phyloP scores from a whole-genome alignment of 2,329 filamentous ascomycete species.

The Drechslerella coelobrocha region DNA sequence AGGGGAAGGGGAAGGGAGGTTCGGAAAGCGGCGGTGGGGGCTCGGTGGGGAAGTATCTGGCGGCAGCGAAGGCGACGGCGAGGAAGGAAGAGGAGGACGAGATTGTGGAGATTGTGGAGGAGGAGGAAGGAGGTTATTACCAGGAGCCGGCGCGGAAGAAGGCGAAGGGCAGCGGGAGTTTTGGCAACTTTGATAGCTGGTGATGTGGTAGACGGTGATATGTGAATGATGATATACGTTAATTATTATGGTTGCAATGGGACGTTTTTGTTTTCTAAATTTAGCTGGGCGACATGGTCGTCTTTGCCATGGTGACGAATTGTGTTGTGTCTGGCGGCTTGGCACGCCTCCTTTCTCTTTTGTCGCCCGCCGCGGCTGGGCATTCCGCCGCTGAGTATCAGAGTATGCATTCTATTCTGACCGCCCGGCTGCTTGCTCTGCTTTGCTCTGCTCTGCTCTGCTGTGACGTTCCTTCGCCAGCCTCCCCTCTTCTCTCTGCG shows the following conservation, averaged over 20 bases:
- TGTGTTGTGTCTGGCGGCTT: not conserved
- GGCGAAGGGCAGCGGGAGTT: conserved; percentile 72
- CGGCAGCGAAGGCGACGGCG: conserved; percentile 62
- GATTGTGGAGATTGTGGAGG: conserved; percentile 67
- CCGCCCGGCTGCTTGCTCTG: not conserved
- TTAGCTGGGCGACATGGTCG: no score
- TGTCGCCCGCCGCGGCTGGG: conserved; percentile 5
- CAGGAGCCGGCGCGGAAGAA: conserved; percentile 83
- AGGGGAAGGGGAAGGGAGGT: conserved; percentile 58
- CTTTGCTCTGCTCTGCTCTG: not conserved
- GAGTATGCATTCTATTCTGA: not conserved
- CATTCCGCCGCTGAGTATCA: conserved; percentile 19
- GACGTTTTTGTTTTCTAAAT: no score
- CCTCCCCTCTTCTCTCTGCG: not conserved
- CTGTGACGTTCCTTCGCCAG: not conserved
- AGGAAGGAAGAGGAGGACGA: conserved; percentile 63
- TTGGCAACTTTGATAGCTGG: conserved; percentile 96
- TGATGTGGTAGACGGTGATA: conserved; percentile 59
- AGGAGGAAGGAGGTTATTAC: conserved; percentile 62
- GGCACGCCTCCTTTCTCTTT: not conserved
- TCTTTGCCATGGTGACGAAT: conserved; percentile 48
- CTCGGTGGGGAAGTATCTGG: conserved; percentile 83
- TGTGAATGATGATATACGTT: not conserved
- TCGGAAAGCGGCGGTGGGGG: conserved; percentile 54
- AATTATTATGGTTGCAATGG: not conserved